phyloP scores from a whole-genome alignment of 768 basidiomycete genomes.

The Amanita brunnescens region DNA sequence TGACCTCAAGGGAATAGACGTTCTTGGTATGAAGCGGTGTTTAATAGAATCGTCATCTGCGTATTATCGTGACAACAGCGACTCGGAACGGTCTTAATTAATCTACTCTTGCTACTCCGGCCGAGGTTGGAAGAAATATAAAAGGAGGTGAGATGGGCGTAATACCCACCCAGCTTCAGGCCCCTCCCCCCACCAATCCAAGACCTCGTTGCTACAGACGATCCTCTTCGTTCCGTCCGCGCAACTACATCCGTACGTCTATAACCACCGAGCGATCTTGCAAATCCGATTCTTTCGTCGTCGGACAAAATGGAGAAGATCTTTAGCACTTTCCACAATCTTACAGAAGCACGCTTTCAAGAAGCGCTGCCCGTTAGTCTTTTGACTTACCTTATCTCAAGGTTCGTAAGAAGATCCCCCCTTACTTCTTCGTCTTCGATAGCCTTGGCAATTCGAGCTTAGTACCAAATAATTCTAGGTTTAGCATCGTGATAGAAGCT shows the following conservation, averaged over 20 bases:
- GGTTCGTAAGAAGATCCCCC: slow-evolving; percentile 1
- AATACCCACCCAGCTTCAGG: background rate
- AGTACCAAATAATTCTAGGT: background rate
- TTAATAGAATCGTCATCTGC: background rate
- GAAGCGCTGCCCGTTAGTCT: background rate
- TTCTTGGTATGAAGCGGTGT: background rate
- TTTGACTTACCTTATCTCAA: slow-evolving; percentile 2
- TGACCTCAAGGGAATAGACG: background rate
- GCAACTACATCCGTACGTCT: background rate
- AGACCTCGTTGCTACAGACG: background rate
- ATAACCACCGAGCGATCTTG: slow-evolving; percentile 8
- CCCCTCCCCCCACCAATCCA: background rate
- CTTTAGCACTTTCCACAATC: slow-evolving; percentile 1
- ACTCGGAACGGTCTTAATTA: background rate
- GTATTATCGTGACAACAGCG: background rate
- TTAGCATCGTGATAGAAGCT: background rate
- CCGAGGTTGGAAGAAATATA: slow-evolving; percentile 1
- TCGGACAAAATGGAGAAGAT: background rate
- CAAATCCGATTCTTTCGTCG: slow-evolving; percentile 3
- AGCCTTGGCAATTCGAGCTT: background rate
- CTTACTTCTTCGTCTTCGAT: background rate
- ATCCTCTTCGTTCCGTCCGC: background rate
- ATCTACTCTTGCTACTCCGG: background rate
- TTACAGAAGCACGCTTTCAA: background rate
- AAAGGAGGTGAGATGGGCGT: background rate